phyloP scores from a whole-genome alignment of 495 filamentous ascomycete genomes.

The Sphaerosporella brunnea region DNA sequence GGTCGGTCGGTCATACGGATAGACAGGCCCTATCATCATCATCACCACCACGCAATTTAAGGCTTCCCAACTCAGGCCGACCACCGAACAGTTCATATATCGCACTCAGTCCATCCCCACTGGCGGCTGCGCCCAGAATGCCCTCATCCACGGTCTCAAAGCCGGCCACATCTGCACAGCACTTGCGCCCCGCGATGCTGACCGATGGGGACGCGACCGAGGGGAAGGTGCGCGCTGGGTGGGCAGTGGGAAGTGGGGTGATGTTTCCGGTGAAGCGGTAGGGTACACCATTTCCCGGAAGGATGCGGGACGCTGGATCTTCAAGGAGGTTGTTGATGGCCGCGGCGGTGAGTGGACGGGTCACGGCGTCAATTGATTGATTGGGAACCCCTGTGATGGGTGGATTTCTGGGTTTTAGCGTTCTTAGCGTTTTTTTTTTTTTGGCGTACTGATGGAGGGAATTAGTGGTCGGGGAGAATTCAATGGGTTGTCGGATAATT shows the following conservation, averaged over 20 bases:
- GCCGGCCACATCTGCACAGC: conserved; percentile 27
- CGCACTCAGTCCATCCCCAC: too few species aligned
- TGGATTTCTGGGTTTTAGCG: too few species aligned
- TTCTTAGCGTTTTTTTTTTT: too few species aligned
- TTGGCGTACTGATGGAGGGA: too few species aligned
- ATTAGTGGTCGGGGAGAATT: too few species aligned
- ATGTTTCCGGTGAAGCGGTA: conserved; percentile 14
- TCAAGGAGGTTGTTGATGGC: conserved; percentile 27
- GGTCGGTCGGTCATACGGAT: too few species aligned
- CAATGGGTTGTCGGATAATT: too few species aligned
- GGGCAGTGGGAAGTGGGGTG: conserved; percentile 26
- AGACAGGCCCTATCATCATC: too few species aligned
- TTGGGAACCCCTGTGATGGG: too few species aligned
- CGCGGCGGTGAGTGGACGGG: conserved; percentile 28
- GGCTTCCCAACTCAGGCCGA: too few species aligned
- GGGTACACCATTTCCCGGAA: conserved; percentile 30
- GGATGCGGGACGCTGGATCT: conserved; percentile 32
- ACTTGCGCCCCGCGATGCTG: conserved; percentile 27
- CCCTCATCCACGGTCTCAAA: conserved; percentile 30
- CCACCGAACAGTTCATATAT: too few species aligned
- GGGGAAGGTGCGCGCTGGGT: conserved; percentile 22
- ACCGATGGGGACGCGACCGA: conserved; percentile 20
- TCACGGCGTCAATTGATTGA: conserved; percentile 27
- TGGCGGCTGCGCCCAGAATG: conserved; percentile 32
- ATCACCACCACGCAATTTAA: too few species aligned